These are phyloP conservation scores for Scopulariopsis brevicaulis DNA, from an alignment of 2,329 filamentous ascomycete species.

Conservation along the genomic window DNA sequence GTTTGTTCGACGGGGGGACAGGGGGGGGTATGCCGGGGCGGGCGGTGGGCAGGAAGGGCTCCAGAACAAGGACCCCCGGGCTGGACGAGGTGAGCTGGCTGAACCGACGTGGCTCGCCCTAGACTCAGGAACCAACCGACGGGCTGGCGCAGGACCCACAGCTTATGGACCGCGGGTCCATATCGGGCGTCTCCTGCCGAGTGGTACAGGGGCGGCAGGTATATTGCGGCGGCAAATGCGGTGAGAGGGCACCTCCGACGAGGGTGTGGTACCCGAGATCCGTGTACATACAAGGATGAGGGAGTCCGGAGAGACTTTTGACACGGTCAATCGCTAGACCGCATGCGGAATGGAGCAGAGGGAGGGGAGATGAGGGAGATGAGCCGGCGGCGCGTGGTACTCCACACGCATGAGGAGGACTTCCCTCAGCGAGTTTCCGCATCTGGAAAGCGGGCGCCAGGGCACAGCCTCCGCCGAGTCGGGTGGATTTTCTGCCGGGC, in stretches of 20 bases:
- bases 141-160: neutral
- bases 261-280: neutral
- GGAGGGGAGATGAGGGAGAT: neutral
- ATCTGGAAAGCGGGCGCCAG: neutral
- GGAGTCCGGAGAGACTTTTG: neutral
- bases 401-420: neutral
- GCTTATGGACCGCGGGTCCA: neutral
- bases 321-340: neutral
- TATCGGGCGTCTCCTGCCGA: neutral
- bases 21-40: neutral
- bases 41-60: neutral
- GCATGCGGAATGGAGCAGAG: neutral
- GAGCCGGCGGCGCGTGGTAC: neutral
- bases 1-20: too few species aligned
- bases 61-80: neutral
- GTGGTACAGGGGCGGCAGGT: neutral
- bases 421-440: neutral
- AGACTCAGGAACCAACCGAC: neutral
- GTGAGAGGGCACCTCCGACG: neutral
- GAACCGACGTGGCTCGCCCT: neutral
- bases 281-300: neutral
- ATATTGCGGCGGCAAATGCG: neutral
- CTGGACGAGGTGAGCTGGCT: neutral
- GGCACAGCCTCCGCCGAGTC: neutral
- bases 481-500: neutral